A percentile compares a stretch with the other conserved stretches of the same genome.
Evolutionary conservation across 495 filamentous ascomycete genomes (phyloP).

Genomic region (Hypoxylon trugodes): DNA sequence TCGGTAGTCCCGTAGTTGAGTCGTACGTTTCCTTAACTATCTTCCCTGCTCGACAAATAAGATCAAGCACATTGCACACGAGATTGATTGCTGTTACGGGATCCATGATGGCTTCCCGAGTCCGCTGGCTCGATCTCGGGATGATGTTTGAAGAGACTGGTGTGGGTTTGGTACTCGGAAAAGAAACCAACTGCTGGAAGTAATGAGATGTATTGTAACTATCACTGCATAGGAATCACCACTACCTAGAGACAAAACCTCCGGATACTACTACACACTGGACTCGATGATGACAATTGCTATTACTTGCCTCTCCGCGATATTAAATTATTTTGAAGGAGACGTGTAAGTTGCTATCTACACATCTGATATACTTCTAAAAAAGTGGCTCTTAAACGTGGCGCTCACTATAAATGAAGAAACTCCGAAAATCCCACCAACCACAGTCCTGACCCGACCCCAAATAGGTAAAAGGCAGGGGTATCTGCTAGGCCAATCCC

Average conservation of each 20-base stretch:
- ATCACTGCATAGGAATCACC: no score
- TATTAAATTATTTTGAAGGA: no score
- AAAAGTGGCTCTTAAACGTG: not conserved
- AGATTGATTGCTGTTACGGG: not conserved
- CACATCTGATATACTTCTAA: no score
- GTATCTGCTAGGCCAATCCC: no score
- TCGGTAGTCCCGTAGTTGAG: slow-evolving; percentile 1
- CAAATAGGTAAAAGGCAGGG: not conserved
- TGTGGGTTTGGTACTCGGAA: not conserved
- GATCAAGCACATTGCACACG: slow-evolving; percentile 1
- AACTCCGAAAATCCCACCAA: not conserved
- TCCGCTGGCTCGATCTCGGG: not conserved
- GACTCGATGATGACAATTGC: no score
- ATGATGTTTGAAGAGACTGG: not conserved
- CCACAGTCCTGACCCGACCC: not conserved
- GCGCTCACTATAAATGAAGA: not conserved
- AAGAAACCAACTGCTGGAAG: no score
- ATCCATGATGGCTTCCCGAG: slow-evolving; percentile 8
- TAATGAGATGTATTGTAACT: no score
- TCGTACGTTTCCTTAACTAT: slow-evolving; percentile 8
- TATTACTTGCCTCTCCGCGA: no score
- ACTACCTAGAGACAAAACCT: no score
- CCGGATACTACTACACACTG: no score
- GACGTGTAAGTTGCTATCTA: no score
- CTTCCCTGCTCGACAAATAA: not conserved